Evolutionary conservation across 2,329 filamentous ascomycete genomes (phyloP), one percentile per base, ranked within the genome.

Genomic region (Balansia obtecta): DNA sequence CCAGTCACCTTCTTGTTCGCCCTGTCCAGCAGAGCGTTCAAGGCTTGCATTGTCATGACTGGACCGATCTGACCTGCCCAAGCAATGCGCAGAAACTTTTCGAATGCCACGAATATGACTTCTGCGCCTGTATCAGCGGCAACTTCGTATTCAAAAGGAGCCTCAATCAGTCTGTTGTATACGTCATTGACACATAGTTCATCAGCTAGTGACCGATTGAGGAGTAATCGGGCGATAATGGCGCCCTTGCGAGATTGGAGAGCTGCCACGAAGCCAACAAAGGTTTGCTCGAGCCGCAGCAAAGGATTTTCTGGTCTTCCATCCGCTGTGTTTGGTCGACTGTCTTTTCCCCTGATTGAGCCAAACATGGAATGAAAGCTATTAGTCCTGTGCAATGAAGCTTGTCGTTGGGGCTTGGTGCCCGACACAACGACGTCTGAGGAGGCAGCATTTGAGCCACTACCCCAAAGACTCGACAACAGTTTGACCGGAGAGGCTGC

Each of bases 61-160:
- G 87, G 81, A 0, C 91, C 91, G 74, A 96, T 89, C 58, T 88
- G 84, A 56, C 91, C 86, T 52, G 79, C 82, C 91, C 91, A 97
- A 12, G 87, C 89, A 55, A 89, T 83, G 52, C 82, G 82, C 53
- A 96, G 71, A 58, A 96, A 97, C 54, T 94, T 96, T 64, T 96
- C 90, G 63, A 96, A 97, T 0, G 90, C 86, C 27, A 86, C 85
- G 61, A 96, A 95, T 5, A 97, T 76, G 18, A 91, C 82, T 60
- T 96, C 89, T 9, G 91, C 81, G 3, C 83, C 78, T 9, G 87
- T 76, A 52, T 95, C 88, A 0, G 82, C 77, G 2, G 86, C 81
- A 10, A 82, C 73, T 49, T 94, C 85, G 55, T 86, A 76, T 60
- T 88, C 88, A 48, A 80, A 84, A 0, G 89, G 87, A 55, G 85